A percentile compares a stretch with the other conserved stretches of the same genome.
These are phyloP conservation scores for Candida mesenterica DNA, from an alignment of 1,139 yeast species.

Conservation along the genomic window DNA sequence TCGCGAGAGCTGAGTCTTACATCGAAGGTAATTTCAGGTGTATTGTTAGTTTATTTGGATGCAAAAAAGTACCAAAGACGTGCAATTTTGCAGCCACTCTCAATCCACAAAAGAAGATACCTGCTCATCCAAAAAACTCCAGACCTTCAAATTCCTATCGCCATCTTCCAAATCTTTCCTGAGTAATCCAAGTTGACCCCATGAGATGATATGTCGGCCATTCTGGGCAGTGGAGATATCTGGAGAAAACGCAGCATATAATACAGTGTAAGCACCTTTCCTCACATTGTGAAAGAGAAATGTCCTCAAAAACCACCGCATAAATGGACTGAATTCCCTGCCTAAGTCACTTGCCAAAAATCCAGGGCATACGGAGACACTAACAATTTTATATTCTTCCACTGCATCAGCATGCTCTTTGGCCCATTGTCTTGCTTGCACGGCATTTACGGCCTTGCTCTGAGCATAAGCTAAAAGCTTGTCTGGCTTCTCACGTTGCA, in stretches of 20 bases:
- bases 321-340: slow-evolving; percentile 20
- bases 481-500: slow-evolving; percentile 6
- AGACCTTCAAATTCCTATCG: slow-evolving; percentile 4
- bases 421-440: slow-evolving; percentile 43
- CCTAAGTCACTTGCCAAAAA: slow-evolving; percentile 38
- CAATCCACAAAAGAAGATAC: not conserved
- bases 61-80: too few species aligned
- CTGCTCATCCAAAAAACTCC: slow-evolving; percentile 4
- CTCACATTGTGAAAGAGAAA: slow-evolving; percentile 2
- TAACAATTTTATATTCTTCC: slow-evolving; percentile 21
- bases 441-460: slow-evolving; percentile 45
- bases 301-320: not conserved
- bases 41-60: too few species aligned
- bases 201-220: slow-evolving; percentile 7
- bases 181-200: slow-evolving; percentile 8
- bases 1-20: too few species aligned
- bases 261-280: slow-evolving; percentile 21
- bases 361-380: slow-evolving; percentile 48
- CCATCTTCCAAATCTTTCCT: slow-evolving; percentile 9
- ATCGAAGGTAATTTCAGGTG: too few species aligned
- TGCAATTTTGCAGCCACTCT: too few species aligned
- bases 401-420: slow-evolving; percentile 25
- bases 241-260: slow-evolving; percentile 21
- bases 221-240: slow-evolving; percentile 13
- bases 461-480: slow-evolving; percentile 46